Evolutionary conservation across 2,329 filamentous ascomycete genomes (phyloP), one percentile per base, ranked within the genome.

Genomic region (Fusarium sp.): DNA sequence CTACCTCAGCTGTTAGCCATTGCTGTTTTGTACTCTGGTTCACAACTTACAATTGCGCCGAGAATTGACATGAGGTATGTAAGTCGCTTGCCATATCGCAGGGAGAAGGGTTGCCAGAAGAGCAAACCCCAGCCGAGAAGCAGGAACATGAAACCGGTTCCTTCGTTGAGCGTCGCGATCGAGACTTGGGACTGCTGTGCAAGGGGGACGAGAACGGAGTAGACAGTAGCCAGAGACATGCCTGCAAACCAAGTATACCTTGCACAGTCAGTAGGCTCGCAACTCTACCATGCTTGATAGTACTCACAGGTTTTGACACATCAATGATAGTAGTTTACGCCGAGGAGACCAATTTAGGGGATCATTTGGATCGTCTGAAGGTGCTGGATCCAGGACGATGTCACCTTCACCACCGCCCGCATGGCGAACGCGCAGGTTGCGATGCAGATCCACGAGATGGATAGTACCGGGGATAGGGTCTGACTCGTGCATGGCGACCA

Each of bases 321-420:
- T 39, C 15, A 73, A 41, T 6, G 69, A 63, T 11, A 68, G 60
- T 0, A 66, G 21, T 47, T 73, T 74, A 2, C 71, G 65, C 2
- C 65, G 57, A 38, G 60, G 64, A 3, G 62, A 75, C 82, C 82
- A 82, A 55, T 82, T 84, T 31, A 85, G 71, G 3, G 82, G 83
- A 57, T 85, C 83, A 37, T 83, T 79, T 4, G 81, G 78, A 57
- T 84, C 79, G 10, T 72, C 69, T 0, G 79, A 80, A 2, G 82
- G 82, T 0, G 76, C 75, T 2, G 83, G 83, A 9, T 84, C 76
- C 10, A 85, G 72, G 15, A 85, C 79, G 49, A 83, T 80, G 44
- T 82, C 76, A 29, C 66, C 67, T 9, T 70, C 65, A 35, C 59
- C 65, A n/a, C 56, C 56, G 0, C 48, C 56, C 4, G 73, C 71